phyloP scores from a whole-genome alignment of 768 basidiomycete genomes.

The Hygrophorus pudorinus region DNA sequence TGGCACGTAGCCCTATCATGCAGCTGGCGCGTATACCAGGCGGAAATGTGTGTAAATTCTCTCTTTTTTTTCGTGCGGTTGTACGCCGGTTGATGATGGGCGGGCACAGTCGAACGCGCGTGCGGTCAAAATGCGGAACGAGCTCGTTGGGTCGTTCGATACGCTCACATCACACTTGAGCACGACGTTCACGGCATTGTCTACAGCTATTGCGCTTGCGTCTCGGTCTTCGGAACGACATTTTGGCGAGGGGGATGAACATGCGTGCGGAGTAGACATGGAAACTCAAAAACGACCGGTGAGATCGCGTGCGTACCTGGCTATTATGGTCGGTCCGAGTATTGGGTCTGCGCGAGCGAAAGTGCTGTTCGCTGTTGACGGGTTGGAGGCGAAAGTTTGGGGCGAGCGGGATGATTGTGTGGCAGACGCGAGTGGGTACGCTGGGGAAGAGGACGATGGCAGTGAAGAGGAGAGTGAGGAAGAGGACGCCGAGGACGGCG shows the following conservation, averaged over 20 bases:
- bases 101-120: slow-evolving; percentile 30
- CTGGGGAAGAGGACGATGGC: slow-evolving; percentile 16
- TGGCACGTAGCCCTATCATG: slow-evolving; percentile 42
- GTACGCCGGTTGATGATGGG: background rate
- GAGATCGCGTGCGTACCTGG: slow-evolving; percentile 38
- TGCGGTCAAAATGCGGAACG: slow-evolving; percentile 47
- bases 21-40: slow-evolving; percentile 51
- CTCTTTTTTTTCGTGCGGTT: background rate
- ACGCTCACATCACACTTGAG: slow-evolving; percentile 62
- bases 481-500: slow-evolving; percentile 7
- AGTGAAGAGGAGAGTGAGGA: too few relatives aligned
- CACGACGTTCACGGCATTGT: slow-evolving; percentile 66
- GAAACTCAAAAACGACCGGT: background rate
- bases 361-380: slow-evolving; percentile 55
- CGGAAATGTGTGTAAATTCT: slow-evolving; percentile 32
- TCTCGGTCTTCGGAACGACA: background rate
- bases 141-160: slow-evolving; percentile 58
- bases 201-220: slow-evolving; percentile 47
- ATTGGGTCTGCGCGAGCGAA: slow-evolving; percentile 49
- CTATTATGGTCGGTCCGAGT: slow-evolving; percentile 58
- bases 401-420: slow-evolving; percentile 23
- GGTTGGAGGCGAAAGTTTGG: slow-evolving; percentile 42
- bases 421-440: slow-evolving; percentile 17
- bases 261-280: slow-evolving; percentile 4
- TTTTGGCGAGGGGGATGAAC: background rate